These are phyloP conservation scores for Saccharomyces hybrid DNA, from an alignment of 1,139 yeast genomes.

Conservation along the genomic window DNA sequence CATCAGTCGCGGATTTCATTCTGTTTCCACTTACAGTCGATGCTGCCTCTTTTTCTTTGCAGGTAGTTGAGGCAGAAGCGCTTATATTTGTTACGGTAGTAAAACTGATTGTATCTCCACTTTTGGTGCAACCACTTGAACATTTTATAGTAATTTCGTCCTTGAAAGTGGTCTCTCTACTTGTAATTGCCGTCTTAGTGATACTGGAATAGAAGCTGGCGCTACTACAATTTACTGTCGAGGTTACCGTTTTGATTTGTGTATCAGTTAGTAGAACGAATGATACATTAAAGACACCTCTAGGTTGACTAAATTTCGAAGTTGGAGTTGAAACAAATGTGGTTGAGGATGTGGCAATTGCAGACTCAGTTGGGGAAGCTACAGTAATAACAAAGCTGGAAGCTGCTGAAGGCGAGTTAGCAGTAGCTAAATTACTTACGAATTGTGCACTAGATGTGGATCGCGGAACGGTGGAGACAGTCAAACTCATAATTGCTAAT, in stretches of 20 bases:
- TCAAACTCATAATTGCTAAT: neutral
- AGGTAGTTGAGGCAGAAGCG: neutral
- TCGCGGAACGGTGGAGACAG: neutral
- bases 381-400: neutral
- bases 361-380: no score
- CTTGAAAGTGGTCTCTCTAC: neutral
- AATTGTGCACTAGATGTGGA: neutral
- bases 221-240: neutral
- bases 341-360: neutral
- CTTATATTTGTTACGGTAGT: neutral
- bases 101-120: neutral
- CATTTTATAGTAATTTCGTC: neutral
- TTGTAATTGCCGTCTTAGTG: neutral
- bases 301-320: neutral
- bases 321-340: neutral
- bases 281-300: neutral
- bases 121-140: neutral
- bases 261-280: neutral
- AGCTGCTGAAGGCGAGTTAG: neutral
- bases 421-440: neutral
- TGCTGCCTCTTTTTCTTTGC: neutral
- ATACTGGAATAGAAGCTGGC: no score
- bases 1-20: no score
- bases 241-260: neutral
- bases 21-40: neutral